Conservation (phyloP, 2,329 filamentous ascomycete species). For the Aspergillus chevalieri region DNA sequence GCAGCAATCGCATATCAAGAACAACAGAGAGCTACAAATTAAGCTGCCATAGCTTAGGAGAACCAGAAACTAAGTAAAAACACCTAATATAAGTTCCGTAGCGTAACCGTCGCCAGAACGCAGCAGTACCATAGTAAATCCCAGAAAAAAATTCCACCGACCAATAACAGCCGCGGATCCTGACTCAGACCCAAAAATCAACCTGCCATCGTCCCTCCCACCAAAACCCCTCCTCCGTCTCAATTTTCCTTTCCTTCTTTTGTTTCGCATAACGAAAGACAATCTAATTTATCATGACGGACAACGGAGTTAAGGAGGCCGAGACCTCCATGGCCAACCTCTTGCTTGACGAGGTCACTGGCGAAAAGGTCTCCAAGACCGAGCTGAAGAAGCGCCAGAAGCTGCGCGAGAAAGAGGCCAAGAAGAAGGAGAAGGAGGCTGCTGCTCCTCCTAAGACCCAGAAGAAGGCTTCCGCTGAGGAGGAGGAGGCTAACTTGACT, state of each 20-base stretch:
- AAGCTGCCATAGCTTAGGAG: background rate
- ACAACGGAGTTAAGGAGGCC: conserved; percentile 40
- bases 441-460: conserved; percentile 55
- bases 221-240: conserved; percentile 9
- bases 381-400: conserved; percentile 95
- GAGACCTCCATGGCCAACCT: conserved; percentile 59
- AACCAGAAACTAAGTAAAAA: background rate
- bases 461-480: conserved; percentile 56
- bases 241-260: conserved; percentile 7
- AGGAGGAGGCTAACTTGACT: conserved; percentile 66
- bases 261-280: conserved; percentile 3
- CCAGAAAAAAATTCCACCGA: background rate
- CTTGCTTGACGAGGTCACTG: conserved; percentile 85
- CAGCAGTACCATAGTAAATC: background rate
- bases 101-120: background rate
- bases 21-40: background rate
- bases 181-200: conserved; percentile 31
- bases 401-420: conserved; percentile 76
- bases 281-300: conserved; percentile 24
- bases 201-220: conserved; percentile 19
- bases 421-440: conserved; percentile 82
- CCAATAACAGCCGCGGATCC: conserved; percentile 22
- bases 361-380: conserved; percentile 77
- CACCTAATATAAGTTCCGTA: background rate
- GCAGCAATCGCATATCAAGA: too few species aligned